Conservation (phyloP, 1,139 yeast species). For the Suhomyces wounanorum region DNA sequence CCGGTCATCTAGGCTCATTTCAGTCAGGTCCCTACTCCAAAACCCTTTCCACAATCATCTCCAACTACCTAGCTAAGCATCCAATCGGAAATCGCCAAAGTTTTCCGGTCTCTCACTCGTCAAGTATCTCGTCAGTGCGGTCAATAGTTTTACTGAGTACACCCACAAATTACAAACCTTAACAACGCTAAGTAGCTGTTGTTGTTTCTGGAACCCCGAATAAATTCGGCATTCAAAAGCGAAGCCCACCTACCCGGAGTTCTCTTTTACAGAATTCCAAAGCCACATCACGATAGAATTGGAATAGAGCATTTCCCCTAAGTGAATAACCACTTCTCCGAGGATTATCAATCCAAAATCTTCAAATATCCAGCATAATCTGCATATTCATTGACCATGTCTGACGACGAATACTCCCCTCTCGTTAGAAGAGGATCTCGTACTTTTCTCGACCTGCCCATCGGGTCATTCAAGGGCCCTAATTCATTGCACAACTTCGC, state of each 20-base stretch:
- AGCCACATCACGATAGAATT: too few species aligned
- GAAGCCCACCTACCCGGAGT: background rate
- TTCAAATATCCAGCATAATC: background rate
- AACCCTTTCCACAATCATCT: background rate
- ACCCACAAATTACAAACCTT: background rate
- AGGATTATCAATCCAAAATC: background rate
- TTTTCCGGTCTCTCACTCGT: background rate
- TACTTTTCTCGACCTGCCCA: constrained; percentile 39
- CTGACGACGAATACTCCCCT: constrained; percentile 20
- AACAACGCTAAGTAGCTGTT: background rate
- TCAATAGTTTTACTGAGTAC: background rate
- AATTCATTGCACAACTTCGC: constrained; percentile 52
- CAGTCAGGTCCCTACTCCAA: background rate
- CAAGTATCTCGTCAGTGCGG: background rate
- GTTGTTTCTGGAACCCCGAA: background rate
- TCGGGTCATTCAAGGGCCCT: constrained; percentile 51
- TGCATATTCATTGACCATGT: background rate
- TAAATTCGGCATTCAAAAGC: background rate
- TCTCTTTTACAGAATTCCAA: background rate
- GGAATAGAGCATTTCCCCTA: too few species aligned
- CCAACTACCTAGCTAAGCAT: background rate
- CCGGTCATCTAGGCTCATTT: background rate
- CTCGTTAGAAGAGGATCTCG: constrained; percentile 30
- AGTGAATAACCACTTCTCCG: too few species aligned
- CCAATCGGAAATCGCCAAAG: background rate